Evolutionary conservation across 2,329 filamentous ascomycete genomes (phyloP).

Genomic region (Fusarium irregulare): DNA sequence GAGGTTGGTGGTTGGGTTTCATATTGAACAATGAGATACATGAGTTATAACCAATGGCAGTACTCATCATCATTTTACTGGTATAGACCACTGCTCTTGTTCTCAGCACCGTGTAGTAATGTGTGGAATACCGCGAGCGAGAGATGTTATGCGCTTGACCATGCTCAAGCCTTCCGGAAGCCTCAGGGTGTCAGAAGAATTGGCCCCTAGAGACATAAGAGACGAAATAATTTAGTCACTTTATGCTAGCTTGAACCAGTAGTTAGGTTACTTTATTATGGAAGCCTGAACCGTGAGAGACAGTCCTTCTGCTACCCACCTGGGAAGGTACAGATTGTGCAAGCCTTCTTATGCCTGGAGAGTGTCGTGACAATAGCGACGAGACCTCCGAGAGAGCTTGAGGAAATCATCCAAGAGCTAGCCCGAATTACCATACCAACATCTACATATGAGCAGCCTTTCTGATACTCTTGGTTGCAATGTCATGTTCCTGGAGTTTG

Average conservation of each 20-base stretch:
- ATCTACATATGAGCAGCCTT: background rate
- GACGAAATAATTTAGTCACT: no score
- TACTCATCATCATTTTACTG: background rate
- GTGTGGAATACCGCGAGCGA: rapidly evolving
- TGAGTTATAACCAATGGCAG: background rate
- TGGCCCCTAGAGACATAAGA: no score
- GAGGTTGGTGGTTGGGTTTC: background rate
- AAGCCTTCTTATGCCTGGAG: background rate
- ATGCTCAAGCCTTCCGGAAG: background rate
- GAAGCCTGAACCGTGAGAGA: no score
- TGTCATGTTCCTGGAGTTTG: background rate
- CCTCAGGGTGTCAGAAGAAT: no score
- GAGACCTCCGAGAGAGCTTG: background rate
- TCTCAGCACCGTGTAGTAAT: background rate
- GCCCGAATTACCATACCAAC: background rate
- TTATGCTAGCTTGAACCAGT: no score
- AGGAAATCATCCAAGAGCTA: background rate
- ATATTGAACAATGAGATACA: background rate
- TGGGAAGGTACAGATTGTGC: background rate
- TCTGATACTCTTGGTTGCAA: rapidly evolving
- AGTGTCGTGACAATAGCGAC: background rate
- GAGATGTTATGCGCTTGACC: background rate
- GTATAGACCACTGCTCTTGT: background rate
- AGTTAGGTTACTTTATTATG: no score
- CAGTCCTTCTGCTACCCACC: no score